A percentile compares a stretch with the other conserved stretches of the same genome.
phyloP scores from a whole-genome alignment of 108 stramenopile species.

The Chaetoceros muelleri region DNA sequence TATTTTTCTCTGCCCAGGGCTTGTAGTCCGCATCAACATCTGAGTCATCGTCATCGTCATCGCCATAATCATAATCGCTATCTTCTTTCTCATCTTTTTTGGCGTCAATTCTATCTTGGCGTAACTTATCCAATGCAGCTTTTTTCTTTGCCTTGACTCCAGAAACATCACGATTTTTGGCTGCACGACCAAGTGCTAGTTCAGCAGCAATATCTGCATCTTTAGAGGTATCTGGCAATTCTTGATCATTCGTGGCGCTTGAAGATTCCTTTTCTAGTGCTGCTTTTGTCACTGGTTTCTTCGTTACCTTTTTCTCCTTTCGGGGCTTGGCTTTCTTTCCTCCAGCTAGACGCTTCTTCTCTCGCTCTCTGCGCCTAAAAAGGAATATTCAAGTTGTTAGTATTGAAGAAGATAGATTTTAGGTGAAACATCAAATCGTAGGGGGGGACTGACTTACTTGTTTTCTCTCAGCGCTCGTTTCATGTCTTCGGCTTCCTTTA shows the following conservation, averaged over 20 bases:
- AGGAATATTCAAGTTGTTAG: too few species aligned
- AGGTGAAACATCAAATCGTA: not conserved
- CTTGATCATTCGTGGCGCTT: slow-evolving; percentile 11
- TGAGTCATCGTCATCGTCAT: slow-evolving; percentile 66
- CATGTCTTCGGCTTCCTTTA: slow-evolving; percentile 77
- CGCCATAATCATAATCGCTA: slow-evolving; percentile 63
- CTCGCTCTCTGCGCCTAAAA: slow-evolving; percentile 26
- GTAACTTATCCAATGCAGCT: slow-evolving; percentile 60
- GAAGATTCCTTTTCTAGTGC: slow-evolving; percentile 18
- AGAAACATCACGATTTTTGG: slow-evolving; percentile 53
- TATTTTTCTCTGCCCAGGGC: slow-evolving; percentile 65
- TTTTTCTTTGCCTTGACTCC: slow-evolving; percentile 65
- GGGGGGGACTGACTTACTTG: slow-evolving; percentile 49
- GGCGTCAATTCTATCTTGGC: slow-evolving; percentile 43
- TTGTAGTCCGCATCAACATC: slow-evolving; percentile 71
- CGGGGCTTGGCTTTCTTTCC: slow-evolving; percentile 34
- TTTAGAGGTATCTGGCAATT: slow-evolving; percentile 27
- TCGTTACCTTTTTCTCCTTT: slow-evolving; percentile 12
- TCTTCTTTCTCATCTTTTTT: slow-evolving; percentile 39
- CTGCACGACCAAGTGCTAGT: slow-evolving; percentile 23
- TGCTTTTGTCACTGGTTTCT: slow-evolving; percentile 15
- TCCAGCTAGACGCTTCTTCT: slow-evolving; percentile 17
- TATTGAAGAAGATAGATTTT: too few species aligned
- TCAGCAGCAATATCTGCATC: slow-evolving; percentile 55
- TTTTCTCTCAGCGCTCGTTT: slow-evolving; percentile 66